These are phyloP conservation scores for Purshia tridentata DNA, from an alignment of 306 rosid species.

Conservation along the genomic window DNA sequence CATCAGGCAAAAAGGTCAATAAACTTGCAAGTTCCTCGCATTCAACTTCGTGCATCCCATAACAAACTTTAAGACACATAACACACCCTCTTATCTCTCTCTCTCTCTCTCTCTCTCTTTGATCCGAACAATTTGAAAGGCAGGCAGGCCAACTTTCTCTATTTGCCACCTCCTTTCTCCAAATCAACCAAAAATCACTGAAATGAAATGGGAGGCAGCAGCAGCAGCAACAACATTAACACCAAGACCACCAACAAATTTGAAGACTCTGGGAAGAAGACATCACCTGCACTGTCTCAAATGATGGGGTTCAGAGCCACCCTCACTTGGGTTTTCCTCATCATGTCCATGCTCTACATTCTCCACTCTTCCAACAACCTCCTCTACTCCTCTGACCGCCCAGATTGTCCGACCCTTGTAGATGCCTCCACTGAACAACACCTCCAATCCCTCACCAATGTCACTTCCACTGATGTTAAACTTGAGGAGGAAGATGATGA, in stretches of 20 bases:
- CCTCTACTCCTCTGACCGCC: conserved; percentile 38
- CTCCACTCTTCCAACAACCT: conserved; percentile 56
- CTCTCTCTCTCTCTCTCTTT: conserved; percentile 4
- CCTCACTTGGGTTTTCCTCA: conserved; percentile 50
- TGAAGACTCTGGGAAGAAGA: conserved; percentile 28
- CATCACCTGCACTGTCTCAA: conserved; percentile 10
- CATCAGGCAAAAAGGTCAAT: conserved; percentile 3
- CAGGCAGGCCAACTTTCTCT: conserved; percentile 19
- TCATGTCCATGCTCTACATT: conserved; percentile 43
- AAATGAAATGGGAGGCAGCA: conserved; percentile 18
- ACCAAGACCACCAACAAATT: conserved; percentile 13
- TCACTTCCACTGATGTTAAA: conserved; percentile 17
- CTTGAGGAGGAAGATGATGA: background rate
- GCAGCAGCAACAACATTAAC: conserved; percentile 9
- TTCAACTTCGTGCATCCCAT: conserved; percentile 33
- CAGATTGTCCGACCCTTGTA: conserved; percentile 38
- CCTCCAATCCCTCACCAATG: conserved; percentile 33
- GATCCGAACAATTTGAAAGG: conserved; percentile 50
- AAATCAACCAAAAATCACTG: background rate
- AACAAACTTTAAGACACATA: conserved; percentile 32
- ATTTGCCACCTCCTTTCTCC: conserved; percentile 26
- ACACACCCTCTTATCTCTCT: conserved; percentile 10
- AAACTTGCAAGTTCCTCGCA: conserved; percentile 39
- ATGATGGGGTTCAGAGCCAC: conserved; percentile 40
- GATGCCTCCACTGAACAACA: conserved; percentile 26